phyloP scores from a whole-genome alignment of 1,284 basidiomycete genomes.

The Paramarasmius palmivorus region DNA sequence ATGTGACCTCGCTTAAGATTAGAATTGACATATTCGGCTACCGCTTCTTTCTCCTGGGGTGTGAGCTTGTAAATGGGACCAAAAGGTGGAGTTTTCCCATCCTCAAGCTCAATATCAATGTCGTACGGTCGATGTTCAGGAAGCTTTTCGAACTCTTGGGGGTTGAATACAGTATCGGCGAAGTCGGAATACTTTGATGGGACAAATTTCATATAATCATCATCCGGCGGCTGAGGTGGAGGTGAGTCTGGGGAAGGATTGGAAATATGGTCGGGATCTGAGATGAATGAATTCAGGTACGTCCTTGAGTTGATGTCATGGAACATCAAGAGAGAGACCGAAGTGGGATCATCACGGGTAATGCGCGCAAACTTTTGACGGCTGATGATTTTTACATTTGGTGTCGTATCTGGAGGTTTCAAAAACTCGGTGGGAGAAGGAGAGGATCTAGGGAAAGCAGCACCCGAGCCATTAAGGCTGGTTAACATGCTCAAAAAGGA shows the following conservation, averaged over 20 bases:
- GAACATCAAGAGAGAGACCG: background rate
- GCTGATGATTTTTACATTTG: background rate
- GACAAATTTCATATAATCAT: background rate
- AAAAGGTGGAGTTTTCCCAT: slow-evolving; percentile 11
- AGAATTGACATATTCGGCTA: slow-evolving; percentile 21
- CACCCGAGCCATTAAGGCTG: too few species aligned
- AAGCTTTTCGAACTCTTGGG: slow-evolving; percentile 2
- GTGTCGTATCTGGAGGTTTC: background rate
- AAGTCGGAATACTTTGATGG: background rate
- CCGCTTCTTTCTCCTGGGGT: slow-evolving; percentile 16
- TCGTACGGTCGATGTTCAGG: slow-evolving; percentile 6
- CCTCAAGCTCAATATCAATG: slow-evolving; percentile 12
- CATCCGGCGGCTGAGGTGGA: background rate
- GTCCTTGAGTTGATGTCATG: background rate
- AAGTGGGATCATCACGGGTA: background rate
- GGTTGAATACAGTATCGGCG: slow-evolving; percentile 8
- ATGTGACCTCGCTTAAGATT: slow-evolving; percentile 21
- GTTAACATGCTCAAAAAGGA: background rate
- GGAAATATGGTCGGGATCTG: background rate
- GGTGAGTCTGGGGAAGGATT: background rate
- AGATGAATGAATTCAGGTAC: background rate
- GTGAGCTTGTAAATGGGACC: slow-evolving; percentile 7
- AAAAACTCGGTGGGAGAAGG: background rate
- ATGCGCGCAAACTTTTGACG: background rate
- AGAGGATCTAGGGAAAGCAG: background rate